phyloP scores from a whole-genome alignment of 2,329 filamentous ascomycete species.

The Pestalotiopsis sp. region DNA sequence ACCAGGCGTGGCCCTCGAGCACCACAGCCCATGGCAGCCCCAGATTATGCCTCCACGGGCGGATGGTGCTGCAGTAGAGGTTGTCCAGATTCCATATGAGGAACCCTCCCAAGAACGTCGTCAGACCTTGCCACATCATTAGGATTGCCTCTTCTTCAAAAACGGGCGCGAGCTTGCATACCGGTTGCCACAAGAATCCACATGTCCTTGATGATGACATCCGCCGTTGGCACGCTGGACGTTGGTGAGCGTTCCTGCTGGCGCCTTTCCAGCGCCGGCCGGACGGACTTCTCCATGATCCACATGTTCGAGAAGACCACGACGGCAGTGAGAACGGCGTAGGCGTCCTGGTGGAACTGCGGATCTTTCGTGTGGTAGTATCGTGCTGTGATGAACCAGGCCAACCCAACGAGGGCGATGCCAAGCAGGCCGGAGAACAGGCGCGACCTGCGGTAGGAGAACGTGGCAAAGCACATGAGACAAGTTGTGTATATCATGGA shows the following conservation, averaged over 20 bases:
- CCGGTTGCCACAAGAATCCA: constrained; percentile 71
- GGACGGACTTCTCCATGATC: constrained; percentile 62
- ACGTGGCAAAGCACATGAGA: constrained; percentile 66
- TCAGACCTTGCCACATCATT: constrained; percentile 51
- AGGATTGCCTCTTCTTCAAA: not conserved
- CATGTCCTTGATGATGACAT: constrained; percentile 60
- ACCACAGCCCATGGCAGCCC: constrained; percentile 80
- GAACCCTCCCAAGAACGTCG: constrained; percentile 75
- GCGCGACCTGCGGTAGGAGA: constrained; percentile 66
- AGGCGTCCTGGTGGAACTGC: constrained; percentile 80
- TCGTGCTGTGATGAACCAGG: constrained; percentile 70
- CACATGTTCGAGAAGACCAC: constrained; percentile 76
- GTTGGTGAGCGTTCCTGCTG: constrained; percentile 49
- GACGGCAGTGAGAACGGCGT: constrained; percentile 70
- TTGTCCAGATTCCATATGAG: constrained; percentile 81
- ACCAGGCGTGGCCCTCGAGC: constrained; percentile 60
- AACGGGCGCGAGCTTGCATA: constrained; percentile 21
- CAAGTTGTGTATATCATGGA: constrained; percentile 64
- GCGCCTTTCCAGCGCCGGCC: constrained; percentile 47
- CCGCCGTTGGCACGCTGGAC: constrained; percentile 26
- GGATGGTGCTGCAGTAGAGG: constrained; percentile 68
- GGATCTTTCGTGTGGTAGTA: constrained; percentile 85
- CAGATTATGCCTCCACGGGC: constrained; percentile 66
- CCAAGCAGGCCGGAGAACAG: constrained; percentile 57
- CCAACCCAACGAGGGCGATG: constrained; percentile 54